Percentiles rank a stretch among this genome's conserved stretches.
Evolutionary conservation across 2,329 filamentous ascomycete genomes (phyloP).

Genomic region (Ascocoryne sarcoides): DNA sequence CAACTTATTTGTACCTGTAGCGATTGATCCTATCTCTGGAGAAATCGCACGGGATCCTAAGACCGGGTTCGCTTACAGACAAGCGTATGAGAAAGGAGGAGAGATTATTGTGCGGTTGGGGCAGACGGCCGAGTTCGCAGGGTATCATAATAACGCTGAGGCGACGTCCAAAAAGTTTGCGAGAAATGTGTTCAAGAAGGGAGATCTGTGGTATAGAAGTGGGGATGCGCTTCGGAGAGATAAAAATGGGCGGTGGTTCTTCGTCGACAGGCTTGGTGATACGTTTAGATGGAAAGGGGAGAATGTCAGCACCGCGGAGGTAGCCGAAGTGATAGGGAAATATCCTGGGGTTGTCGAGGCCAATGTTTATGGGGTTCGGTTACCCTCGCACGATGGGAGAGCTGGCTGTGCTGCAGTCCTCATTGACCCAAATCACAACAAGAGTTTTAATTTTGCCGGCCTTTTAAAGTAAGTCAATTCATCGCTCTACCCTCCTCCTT

Average conservation of each 20-base stretch:
- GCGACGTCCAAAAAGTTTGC: conserved; percentile 61
- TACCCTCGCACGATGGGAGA: conserved; percentile 59
- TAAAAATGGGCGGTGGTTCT: conserved; percentile 58
- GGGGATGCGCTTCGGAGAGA: conserved; percentile 58
- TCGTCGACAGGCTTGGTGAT: conserved; percentile 62
- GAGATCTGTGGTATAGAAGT: conserved; percentile 59
- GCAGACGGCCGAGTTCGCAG: conserved; percentile 48
- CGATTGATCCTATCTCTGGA: conserved; percentile 58
- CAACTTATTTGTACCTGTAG: conserved; percentile 55
- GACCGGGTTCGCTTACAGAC: conserved; percentile 58
- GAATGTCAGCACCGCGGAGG: conserved; percentile 60
- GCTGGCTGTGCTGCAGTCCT: conserved; percentile 58
- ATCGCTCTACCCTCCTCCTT: not conserved
- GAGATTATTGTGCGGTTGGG: conserved; percentile 62
- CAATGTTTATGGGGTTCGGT: conserved; percentile 59
- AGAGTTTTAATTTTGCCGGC: conserved; percentile 48
- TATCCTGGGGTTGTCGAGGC: conserved; percentile 54
- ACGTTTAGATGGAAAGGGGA: conserved; percentile 69
- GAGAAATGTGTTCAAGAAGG: conserved; percentile 54
- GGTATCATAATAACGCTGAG: conserved; percentile 59
- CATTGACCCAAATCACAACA: conserved; percentile 40
- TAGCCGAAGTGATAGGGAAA: conserved; percentile 52
- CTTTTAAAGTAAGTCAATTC: conserved; percentile 40
- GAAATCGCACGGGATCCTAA: conserved; percentile 56
- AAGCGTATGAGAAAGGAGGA: conserved; percentile 59